phyloP scores from a whole-genome alignment of 176 grass and related monocot species.

The Carex pumila region DNA sequence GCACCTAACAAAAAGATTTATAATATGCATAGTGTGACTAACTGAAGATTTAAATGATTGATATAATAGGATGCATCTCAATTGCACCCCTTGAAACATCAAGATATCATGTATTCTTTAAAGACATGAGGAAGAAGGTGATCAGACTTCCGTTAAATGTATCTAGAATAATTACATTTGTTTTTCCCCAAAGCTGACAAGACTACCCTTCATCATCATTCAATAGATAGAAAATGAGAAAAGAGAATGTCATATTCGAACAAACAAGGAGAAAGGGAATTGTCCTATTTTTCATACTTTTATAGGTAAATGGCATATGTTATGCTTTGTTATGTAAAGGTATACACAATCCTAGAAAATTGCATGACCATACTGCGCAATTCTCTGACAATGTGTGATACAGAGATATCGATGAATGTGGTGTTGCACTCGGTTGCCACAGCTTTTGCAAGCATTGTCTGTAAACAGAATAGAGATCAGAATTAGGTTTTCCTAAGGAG shows the following conservation, averaged over 20 bases:
- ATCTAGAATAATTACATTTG: neutral
- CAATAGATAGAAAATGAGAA: neutral
- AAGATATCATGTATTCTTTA: too few species aligned
- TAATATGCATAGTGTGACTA: neutral
- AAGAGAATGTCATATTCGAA: too few species aligned
- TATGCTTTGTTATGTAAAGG: neutral
- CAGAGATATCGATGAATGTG: slow-evolving; percentile 96
- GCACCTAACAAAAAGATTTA: neutral
- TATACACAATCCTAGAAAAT: neutral
- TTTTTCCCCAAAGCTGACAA: neutral
- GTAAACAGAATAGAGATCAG: slow-evolving; percentile 10
- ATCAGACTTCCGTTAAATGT: neutral
- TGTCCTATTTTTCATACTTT: too few species aligned
- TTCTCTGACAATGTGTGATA: slow-evolving; percentile 89
- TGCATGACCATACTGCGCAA: slow-evolving; percentile 50
- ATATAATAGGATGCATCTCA: neutral
- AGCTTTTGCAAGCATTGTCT: slow-evolving; percentile 96
- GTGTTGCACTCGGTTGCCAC: slow-evolving; percentile 94
- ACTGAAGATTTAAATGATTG: neutral
- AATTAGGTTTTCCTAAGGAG: neutral
- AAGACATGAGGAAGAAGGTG: neutral
- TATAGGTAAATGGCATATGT: neutral
- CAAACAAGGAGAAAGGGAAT: too few species aligned
- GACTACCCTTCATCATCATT: neutral
- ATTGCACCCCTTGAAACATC: neutral